Evolutionary conservation across 257 asterid genomes (phyloP).

Genomic region (Scutellaria barbata): DNA sequence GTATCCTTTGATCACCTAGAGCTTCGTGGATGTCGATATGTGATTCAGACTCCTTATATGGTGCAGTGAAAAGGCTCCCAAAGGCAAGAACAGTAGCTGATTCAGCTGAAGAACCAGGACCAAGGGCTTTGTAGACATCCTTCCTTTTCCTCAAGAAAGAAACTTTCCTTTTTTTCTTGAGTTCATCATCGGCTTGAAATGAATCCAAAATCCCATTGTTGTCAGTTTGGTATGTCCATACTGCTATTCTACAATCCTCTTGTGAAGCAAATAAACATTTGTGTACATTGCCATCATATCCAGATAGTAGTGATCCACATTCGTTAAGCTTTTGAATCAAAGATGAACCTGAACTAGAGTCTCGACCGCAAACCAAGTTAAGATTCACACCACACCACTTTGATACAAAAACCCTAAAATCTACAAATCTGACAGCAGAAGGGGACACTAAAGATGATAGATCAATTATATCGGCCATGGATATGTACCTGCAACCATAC

Average conservation of each 20-base stretch:
- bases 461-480: constrained; percentile 83
- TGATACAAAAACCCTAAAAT: constrained; percentile 71
- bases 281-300: constrained; percentile 52
- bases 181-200: constrained; percentile 82
- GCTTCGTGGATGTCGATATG: constrained; percentile 81
- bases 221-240: constrained; percentile 78
- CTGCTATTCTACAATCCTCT: constrained; percentile 82
- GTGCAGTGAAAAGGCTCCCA: constrained; percentile 84
- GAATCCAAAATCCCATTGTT: constrained; percentile 69
- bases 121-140: constrained; percentile 69
- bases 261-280: constrained; percentile 65
- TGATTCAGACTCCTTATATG: constrained; percentile 82
- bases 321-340: constrained; percentile 50
- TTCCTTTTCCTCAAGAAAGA: constrained; percentile 70
- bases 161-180: constrained; percentile 76
- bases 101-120: constrained; percentile 75
- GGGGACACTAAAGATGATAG: constrained; percentile 56
- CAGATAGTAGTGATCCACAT: constrained; percentile 81
- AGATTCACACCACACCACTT: constrained; percentile 74
- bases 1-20: constrained; percentile 58
- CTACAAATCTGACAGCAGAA: constrained; percentile 65
- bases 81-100: constrained; percentile 64
- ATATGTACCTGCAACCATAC: constrained; percentile 66
- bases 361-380: constrained; percentile 46
- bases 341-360: constrained; percentile 37